These are phyloP conservation scores for Mortierella claussenii DNA, from an alignment of 192 early-diverging fungal genomes.

Conservation along the genomic window DNA sequence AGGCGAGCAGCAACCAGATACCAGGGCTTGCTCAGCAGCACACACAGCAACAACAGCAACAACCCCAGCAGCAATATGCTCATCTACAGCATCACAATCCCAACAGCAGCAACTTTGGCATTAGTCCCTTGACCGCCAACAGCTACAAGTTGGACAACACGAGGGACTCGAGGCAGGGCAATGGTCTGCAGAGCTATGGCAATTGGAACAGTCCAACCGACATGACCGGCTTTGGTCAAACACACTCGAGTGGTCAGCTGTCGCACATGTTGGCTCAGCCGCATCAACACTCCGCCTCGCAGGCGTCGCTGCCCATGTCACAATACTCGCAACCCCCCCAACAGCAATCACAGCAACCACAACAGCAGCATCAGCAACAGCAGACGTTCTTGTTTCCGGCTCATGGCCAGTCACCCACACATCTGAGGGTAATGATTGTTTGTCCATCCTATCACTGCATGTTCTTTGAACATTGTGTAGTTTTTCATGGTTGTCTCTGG, in stretches of 20 bases:
- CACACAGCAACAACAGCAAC: conserved; percentile 29
- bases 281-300: conserved; percentile 30
- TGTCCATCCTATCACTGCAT: not conserved
- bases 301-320: conserved; percentile 28
- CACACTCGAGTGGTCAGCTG: conserved; percentile 35
- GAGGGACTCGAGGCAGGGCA: conserved; percentile 29
- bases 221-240: conserved; percentile 33
- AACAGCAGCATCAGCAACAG: conserved; percentile 35
- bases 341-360: conserved; percentile 31
- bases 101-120: conserved; percentile 26
- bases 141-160: conserved; percentile 42
- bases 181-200: conserved; percentile 27
- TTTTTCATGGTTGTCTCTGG: no score
- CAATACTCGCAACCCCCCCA: conserved; percentile 40
- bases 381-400: conserved; percentile 30
- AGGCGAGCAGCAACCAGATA: conserved; percentile 35
- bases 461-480: not conserved
- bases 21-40: conserved; percentile 30
- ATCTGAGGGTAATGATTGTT: conserved; percentile 23
- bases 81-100: conserved; percentile 34
- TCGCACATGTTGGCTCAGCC: conserved; percentile 37
- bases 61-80: conserved; percentile 28
- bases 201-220: conserved; percentile 33
- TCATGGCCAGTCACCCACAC: conserved; percentile 23
- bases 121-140: conserved; percentile 15